Evolutionary conservation across 768 basidiomycete genomes (phyloP).

Genomic region (Pholiota molesta): DNA sequence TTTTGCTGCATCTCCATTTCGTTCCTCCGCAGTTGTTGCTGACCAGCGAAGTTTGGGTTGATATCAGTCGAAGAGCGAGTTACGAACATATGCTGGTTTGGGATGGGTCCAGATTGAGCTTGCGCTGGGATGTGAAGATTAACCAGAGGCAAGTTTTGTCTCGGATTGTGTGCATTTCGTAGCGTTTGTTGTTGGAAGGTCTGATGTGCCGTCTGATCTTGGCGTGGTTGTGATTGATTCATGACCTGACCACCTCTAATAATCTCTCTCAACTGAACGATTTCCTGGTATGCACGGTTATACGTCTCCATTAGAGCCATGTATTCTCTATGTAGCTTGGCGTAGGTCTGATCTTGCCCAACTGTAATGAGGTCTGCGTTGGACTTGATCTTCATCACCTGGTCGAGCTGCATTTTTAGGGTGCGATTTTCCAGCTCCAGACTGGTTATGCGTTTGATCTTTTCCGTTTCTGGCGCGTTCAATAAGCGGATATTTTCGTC

Average conservation of each 20-base stretch:
- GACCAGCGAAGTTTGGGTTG: background rate
- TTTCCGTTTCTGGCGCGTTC: constrained; percentile 21
- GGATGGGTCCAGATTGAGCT: background rate
- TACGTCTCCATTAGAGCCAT: constrained; percentile 12
- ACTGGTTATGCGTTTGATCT: constrained; percentile 21
- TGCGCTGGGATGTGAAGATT: background rate
- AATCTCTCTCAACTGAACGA: constrained; percentile 8
- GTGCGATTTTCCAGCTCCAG: constrained; percentile 26
- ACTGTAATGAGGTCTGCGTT: background rate
- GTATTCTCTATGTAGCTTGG: constrained; percentile 8
- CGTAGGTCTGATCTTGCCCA: constrained; percentile 3
- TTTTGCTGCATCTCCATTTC: background rate
- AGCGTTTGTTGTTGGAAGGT: background rate
- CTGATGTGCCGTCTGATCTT: background rate
- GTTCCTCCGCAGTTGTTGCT: background rate
- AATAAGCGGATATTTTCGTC: constrained; percentile 22
- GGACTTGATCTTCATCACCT: constrained; percentile 7
- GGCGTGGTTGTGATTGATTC: background rate
- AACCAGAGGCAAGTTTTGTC: background rate
- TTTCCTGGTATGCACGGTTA: constrained; percentile 16
- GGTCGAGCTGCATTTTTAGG: constrained; percentile 15
- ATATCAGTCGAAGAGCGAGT: background rate
- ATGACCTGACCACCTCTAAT: background rate
- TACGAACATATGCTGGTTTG: background rate
- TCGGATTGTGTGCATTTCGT: background rate